A percentile compares a stretch with the other conserved stretches of the same genome.
Evolutionary conservation across 306 rosid genomes (phyloP).

Genomic region (Calophaca sinica): DNA sequence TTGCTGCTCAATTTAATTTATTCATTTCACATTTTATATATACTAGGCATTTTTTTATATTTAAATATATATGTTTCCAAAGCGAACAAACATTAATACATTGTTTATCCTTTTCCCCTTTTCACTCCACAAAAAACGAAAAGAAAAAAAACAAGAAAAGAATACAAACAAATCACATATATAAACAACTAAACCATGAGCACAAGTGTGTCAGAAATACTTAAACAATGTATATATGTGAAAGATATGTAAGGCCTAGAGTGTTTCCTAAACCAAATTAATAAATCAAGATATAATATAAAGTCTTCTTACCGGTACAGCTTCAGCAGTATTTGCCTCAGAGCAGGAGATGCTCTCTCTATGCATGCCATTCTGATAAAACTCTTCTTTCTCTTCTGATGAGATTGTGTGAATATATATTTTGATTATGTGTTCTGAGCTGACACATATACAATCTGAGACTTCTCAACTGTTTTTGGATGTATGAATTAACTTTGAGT

Average conservation of each 20-base stretch:
- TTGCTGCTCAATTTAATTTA: no score
- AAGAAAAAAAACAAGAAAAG: not conserved
- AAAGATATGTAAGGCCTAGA: not conserved
- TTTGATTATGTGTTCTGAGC: conserved; percentile 37
- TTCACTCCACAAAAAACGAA: not conserved
- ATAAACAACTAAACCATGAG: not conserved
- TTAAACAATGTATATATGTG: no score
- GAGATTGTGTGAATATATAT: conserved; percentile 27
- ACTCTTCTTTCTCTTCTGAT: conserved; percentile 28
- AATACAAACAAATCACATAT: not conserved
- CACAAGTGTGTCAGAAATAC: no score
- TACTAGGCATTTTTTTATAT: no score
- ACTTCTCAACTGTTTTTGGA: conserved; percentile 41
- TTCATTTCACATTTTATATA: no score
- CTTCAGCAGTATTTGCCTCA: conserved; percentile 76
- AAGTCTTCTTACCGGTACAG: conserved; percentile 59
- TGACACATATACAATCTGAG: conserved; percentile 34
- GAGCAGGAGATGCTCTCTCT: conserved; percentile 81
- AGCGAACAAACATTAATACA: no score
- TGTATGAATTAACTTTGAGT: conserved; percentile 57
- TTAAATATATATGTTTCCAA: no score
- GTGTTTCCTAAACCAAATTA: conserved; percentile 17
- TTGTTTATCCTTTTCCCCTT: not conserved
- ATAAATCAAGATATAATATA: not conserved
- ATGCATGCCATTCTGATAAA: conserved; percentile 71